Percentiles rank a stretch among this genome's conserved stretches.
These are phyloP conservation scores for Fusarium sp. DNA, from an alignment of 2,329 filamentous ascomycete genomes.

Conservation along the genomic window DNA sequence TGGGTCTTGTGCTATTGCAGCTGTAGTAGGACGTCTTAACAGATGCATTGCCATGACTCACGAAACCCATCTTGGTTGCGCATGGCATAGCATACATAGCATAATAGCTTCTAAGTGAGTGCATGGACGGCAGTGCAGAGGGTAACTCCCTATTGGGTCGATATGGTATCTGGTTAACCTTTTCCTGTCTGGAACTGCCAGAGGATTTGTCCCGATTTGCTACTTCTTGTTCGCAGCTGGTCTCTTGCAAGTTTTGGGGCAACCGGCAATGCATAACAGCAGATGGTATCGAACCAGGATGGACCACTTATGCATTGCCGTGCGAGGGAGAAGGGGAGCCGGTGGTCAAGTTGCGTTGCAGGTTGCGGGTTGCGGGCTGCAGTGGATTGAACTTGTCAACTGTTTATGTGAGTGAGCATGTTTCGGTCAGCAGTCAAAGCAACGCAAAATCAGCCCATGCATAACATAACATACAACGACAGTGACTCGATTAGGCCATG, in stretches of 20 bases:
- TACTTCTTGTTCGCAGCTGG: slow-evolving; percentile 13
- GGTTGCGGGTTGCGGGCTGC: neutral
- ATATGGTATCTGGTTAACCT: slow-evolving; percentile 30
- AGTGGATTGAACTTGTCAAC: neutral
- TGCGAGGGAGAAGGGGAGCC: slow-evolving; percentile 30
- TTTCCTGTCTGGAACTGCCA: slow-evolving; percentile 39
- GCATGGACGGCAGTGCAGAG: slow-evolving; percentile 37
- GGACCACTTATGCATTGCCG: slow-evolving; percentile 31
- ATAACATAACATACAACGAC: slow-evolving; percentile 40
- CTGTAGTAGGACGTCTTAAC: slow-evolving; percentile 30
- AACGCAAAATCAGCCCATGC: slow-evolving; percentile 45
- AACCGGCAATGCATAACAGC: slow-evolving; percentile 32
- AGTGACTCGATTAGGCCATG: neutral
- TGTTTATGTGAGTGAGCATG: slow-evolving; percentile 33
- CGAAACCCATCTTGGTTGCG: slow-evolving; percentile 19
- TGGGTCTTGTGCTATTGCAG: slow-evolving; percentile 38
- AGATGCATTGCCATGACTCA: slow-evolving; percentile 46
- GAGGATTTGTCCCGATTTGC: slow-evolving; percentile 40
- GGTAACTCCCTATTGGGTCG: slow-evolving; percentile 44
- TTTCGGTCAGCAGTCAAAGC: slow-evolving; percentile 37
- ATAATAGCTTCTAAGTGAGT: slow-evolving; percentile 31
- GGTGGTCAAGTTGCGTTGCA: slow-evolving; percentile 36
- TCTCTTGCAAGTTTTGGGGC: slow-evolving; percentile 19
- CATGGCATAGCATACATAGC: neutral
- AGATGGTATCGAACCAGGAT: slow-evolving; percentile 40